Evolutionary conservation across 176 grass and related monocot species (phyloP), one percentile per base, ranked within the genome.

Genomic region (Zizania latifolia): DNA sequence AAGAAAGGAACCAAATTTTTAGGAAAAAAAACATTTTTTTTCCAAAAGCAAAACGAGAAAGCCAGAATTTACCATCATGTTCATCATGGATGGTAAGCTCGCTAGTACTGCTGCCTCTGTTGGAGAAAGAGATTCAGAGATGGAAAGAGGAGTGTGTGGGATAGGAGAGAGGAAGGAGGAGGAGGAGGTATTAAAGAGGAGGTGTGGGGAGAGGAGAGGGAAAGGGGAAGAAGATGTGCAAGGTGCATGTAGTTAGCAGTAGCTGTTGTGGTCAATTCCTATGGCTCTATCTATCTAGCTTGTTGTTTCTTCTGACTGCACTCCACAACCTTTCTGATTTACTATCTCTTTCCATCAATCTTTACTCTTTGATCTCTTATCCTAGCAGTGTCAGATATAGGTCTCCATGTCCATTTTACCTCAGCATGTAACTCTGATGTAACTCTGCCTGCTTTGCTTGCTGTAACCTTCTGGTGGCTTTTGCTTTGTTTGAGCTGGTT

Each of bases 21-120:
- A 0, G 11, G 13, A 69, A 64, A 61, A 39, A 13, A 57, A 62
- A 39, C 77, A 58, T 29, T 72, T 36, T 73, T 73, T 53, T 9
- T 68, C 71, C 56, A 62, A 57, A 40, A 78, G 81, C 86, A 72
- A 72, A 23, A 46, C 67, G 77, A 74, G 54, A 74, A 53, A 22
- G 48, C 48, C n/a, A 22, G 34, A 88, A 78, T 59, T 88, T 88
- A 88, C 86, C 86, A 88, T 83, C 80, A 88, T 78, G 80, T 65
- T 88, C 61, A 88, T 24, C 80, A 83, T 83, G 69, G 80, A 59
- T 78, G 62, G 32, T 74, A 62, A 37, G 63, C 55, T 30, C 59
- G 17, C 34, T 75, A 60, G 71, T 75, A 28, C 82, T n/a, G 6
- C 48, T 53, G 1, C n/a, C 48, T 53, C 48, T 53, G 1, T n/a